Evolutionary conservation across 2,329 filamentous ascomycete species (phyloP).

Genomic region (Didymosphaeria variabile): DNA sequence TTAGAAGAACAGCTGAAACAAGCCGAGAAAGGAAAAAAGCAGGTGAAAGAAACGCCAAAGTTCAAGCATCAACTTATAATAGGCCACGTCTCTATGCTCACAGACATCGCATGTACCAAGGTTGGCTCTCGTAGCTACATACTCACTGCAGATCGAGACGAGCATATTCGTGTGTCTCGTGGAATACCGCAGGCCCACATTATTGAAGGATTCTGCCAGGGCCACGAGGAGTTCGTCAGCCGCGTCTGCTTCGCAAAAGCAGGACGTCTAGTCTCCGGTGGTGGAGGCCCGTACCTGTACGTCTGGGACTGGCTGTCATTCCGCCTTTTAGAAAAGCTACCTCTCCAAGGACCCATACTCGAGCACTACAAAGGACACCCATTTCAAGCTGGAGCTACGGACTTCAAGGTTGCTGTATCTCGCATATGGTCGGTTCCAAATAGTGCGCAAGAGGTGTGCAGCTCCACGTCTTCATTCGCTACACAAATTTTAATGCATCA

Average conservation of each 20-base stretch:
- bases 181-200: constrained; percentile 84
- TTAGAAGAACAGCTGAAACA: constrained; percentile 65
- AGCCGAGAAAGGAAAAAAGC: constrained; percentile 50
- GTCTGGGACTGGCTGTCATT: constrained; percentile 82
- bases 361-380: constrained; percentile 30
- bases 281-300: constrained; percentile 80
- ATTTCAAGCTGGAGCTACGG: constrained; percentile 18
- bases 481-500: constrained; percentile 14
- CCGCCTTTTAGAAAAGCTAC: constrained; percentile 62
- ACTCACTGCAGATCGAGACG: constrained; percentile 73
- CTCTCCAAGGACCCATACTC: constrained; percentile 44
- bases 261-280: constrained; percentile 81
- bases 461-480: constrained; percentile 30
- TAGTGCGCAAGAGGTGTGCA: constrained; percentile 50
- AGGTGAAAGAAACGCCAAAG: constrained; percentile 58
- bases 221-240: constrained; percentile 85
- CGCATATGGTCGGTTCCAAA: constrained; percentile 59
- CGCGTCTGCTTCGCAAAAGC: constrained; percentile 73
- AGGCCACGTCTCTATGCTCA: constrained; percentile 95
- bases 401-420: constrained; percentile 57
- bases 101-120: constrained; percentile 70
- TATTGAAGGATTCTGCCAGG: constrained; percentile 89
- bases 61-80: constrained; percentile 84
- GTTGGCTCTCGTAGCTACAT: constrained; percentile 66
- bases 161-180: constrained; percentile 89